phyloP scores from a whole-genome alignment of 257 asterid species.

The Craterostigma plantagineum region DNA sequence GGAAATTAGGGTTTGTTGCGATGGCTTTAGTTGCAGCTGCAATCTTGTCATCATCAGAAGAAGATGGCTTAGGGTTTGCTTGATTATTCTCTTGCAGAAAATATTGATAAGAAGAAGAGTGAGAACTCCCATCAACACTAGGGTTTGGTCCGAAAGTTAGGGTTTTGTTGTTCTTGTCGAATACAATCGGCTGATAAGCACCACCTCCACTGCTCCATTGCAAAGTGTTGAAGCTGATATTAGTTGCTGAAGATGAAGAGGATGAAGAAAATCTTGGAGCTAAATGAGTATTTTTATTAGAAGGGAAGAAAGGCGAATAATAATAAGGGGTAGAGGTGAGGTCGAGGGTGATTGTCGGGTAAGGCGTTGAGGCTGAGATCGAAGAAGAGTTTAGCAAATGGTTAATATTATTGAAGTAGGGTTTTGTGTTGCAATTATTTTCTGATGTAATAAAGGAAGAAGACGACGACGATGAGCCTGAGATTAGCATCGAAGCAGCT shows the following conservation, averaged over 20 bases:
- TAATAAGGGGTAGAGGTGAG: too few relatives aligned
- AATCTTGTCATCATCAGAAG: slow-evolving; percentile 28
- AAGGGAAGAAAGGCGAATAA: too few relatives aligned
- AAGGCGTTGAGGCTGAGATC: slow-evolving; percentile 36
- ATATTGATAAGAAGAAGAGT: too few relatives aligned
- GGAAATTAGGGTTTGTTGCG: slow-evolving; percentile 71
- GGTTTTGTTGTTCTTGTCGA: too few relatives aligned
- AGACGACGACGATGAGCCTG: slow-evolving; percentile 50
- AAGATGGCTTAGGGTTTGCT: slow-evolving; percentile 23
- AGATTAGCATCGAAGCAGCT: slow-evolving; percentile 64
- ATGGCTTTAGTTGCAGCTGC: slow-evolving; percentile 92
- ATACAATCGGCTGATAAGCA: slow-evolving; percentile 27
- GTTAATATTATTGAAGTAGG: too few relatives aligned
- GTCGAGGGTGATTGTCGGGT: slow-evolving; percentile 73
- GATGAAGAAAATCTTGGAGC: slow-evolving; percentile 18
- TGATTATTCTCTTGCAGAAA: slow-evolving; percentile 9
- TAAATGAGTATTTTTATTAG: slow-evolving; percentile 19
- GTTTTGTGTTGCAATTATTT: slow-evolving; percentile 29
- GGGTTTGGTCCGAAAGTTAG: too few relatives aligned
- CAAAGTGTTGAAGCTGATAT: slow-evolving; percentile 59
- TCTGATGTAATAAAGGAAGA: slow-evolving; percentile 15
- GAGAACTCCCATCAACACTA: too few relatives aligned
- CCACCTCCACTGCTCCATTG: slow-evolving; percentile 60
- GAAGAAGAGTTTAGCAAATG: slow-evolving; percentile 48
- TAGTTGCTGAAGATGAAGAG: slow-evolving; percentile 21